phyloP scores from a whole-genome alignment of 2,329 filamentous ascomycete species.

The Colletotrichum sp. region DNA sequence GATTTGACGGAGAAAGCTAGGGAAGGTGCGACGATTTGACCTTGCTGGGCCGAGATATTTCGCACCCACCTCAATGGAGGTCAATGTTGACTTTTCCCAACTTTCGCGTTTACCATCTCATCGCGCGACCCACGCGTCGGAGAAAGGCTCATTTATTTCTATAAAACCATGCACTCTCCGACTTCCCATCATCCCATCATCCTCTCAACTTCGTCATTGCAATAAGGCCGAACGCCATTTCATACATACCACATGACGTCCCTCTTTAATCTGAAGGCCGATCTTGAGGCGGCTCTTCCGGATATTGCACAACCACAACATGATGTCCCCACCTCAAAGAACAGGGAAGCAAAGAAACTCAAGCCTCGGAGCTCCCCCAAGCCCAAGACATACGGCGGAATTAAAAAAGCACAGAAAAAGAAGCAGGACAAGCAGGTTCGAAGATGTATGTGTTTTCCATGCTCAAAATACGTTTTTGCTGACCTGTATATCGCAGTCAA shows the following conservation, averaged over 20 bases:
- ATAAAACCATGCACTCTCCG: background rate
- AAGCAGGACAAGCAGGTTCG: background rate
- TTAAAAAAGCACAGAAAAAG: background rate
- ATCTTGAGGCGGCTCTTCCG: background rate
- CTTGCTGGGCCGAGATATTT: background rate
- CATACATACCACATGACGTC: background rate
- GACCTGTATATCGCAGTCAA: background rate
- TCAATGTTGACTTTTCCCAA: background rate
- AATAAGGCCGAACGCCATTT: background rate
- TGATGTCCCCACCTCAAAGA: background rate
- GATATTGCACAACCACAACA: accelerated
- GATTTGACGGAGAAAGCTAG: background rate
- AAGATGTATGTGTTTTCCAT: background rate
- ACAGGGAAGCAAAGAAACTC: background rate
- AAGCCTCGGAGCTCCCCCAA: too few species aligned
- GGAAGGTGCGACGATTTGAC: background rate
- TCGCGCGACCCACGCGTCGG: background rate
- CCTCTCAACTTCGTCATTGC: accelerated
- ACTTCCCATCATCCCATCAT: background rate
- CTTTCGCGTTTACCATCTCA: background rate
- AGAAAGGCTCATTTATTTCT: background rate
- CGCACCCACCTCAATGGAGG: background rate
- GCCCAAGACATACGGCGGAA: background rate
- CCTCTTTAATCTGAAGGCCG: background rate
- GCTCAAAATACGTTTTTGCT: too few species aligned